Conservation (phyloP, 2,329 filamentous ascomycete genomes). For the Aspergillus sp. region DNA sequence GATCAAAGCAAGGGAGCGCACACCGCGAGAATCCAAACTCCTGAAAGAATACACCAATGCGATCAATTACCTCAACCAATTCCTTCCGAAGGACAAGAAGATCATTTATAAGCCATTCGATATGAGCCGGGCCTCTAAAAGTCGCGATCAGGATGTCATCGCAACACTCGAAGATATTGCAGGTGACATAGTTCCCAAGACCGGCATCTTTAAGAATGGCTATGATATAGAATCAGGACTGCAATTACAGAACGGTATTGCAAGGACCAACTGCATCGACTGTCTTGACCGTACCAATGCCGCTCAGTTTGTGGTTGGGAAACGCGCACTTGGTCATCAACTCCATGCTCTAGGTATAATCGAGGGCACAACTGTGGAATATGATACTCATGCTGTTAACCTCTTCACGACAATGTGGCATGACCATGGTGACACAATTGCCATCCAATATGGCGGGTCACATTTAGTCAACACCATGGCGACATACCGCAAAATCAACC, state of each 20-base stretch:
- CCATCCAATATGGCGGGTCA: conserved; percentile 93
- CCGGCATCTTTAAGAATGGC: conserved; percentile 93
- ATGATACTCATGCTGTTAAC: conserved; percentile 92
- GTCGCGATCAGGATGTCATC: conserved; percentile 88
- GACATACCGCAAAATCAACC: conserved; percentile 97
- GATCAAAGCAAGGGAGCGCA: conserved; percentile 81
- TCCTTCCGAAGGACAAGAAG: conserved; percentile 72
- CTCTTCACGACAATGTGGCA: conserved; percentile 98
- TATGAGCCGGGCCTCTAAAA: conserved; percentile 93
- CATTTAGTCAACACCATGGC: conserved; percentile 99
- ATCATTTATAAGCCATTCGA: conserved; percentile 96
- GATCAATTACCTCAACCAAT: conserved; percentile 89
- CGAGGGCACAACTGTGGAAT: conserved; percentile 69
- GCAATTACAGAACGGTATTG: conserved; percentile 81
- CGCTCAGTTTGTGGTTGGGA: conserved; percentile 95
- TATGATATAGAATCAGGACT: conserved; percentile 60
- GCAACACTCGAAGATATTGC: conserved; percentile 83
- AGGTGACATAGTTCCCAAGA: conserved; percentile 75
- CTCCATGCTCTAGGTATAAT: conserved; percentile 87
- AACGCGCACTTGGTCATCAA: conserved; percentile 85
- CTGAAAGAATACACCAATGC: conserved; percentile 80
- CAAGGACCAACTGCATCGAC: conserved; percentile 95
- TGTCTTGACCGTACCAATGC: conserved; percentile 96
- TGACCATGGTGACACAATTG: conserved; percentile 95
- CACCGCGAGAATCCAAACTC: conserved; percentile 84